Evolutionary conservation across 169 alveolate species (phyloP), one percentile per base, ranked within the genome.

Genomic region (Pseudocohnilembus persalinus): DNA sequence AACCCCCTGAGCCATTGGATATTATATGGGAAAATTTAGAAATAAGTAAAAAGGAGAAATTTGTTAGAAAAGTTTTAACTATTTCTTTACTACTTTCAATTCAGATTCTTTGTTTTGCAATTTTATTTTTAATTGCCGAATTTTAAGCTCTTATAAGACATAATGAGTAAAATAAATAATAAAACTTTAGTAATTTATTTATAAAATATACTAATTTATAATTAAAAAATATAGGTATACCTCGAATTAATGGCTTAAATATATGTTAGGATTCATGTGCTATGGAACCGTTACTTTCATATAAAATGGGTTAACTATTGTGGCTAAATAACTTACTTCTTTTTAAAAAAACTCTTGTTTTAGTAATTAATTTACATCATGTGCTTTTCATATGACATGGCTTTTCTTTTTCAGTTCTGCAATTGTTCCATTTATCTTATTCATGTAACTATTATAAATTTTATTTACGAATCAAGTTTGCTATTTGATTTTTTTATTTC

Each of bases 1-100:
- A 84, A 72, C 84, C 89, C 6, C 89, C 89, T 28, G 89, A 84
- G 15, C 89, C 89, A 49, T 32, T 31, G 11, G 89, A 84, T 77
- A 77, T 84, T 32, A 84, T 74, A 29, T 84, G 89, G 89, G 76
- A 84, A 77, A 84, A 84, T 33, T 77, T 84, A 68, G 72, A 77
- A 64, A 33, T 77, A 15, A 34, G 73, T 20, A 77, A 84, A 28
- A 84, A 72, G 1, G 31, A 63, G 26, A 83, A 84, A 76, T 68
- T 35, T n/a, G 20, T 64, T 0, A 84, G 77, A 76, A 76, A 81
- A n/a, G 4, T 84, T 6, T 73, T 72, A 0, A 33, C 81, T 49
- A 34, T 84, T 32, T 76, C 77, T 11, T 49, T 49, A 4, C 68
- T 49, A 20, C 68, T 49, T 49, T 49, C 20, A 49, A 11, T 49